These are phyloP conservation scores for Silene conica DNA, from an alignment of 148 eudicot genomes.

Conservation along the genomic window DNA sequence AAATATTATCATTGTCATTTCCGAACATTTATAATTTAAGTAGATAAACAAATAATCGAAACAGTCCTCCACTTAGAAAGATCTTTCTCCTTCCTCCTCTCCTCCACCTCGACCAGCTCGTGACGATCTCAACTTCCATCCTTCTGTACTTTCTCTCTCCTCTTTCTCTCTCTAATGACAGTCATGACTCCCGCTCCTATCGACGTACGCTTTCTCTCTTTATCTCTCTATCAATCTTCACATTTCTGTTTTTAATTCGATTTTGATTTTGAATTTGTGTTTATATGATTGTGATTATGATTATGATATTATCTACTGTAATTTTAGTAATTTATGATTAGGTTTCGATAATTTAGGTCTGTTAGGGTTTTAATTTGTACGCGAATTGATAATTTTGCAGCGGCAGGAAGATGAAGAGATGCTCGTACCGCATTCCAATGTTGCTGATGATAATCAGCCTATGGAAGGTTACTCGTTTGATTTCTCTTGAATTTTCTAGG, in stretches of 20 bases:
- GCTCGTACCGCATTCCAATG: constrained; percentile 73
- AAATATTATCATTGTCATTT: no score
- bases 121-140: neutral
- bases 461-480: constrained; percentile 60
- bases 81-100: neutral
- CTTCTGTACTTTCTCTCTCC: neutral
- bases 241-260: neutral
- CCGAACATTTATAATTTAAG: no score
- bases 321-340: neutral
- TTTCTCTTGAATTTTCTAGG: no score
- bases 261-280: neutral
- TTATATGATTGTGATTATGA: neutral
- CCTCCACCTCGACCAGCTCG: neutral
- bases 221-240: no score
- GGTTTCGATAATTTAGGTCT: neutral
- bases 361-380: constrained; percentile 7
- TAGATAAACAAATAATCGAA: no score
- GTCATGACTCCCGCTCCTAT: constrained; percentile 58
- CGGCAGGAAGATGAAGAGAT: constrained; percentile 86
- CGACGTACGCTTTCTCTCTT: constrained; percentile 35
- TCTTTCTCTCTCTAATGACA: constrained; percentile 36
- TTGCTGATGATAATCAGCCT: constrained; percentile 62
- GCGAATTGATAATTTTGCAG: constrained; percentile 6
- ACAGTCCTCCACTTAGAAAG: neutral
- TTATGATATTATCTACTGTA: neutral